Percentiles rank a stretch among this genome's conserved stretches.
Evolutionary conservation across 495 filamentous ascomycete genomes (phyloP).

Genomic region (Penicillium maclennaniae): DNA sequence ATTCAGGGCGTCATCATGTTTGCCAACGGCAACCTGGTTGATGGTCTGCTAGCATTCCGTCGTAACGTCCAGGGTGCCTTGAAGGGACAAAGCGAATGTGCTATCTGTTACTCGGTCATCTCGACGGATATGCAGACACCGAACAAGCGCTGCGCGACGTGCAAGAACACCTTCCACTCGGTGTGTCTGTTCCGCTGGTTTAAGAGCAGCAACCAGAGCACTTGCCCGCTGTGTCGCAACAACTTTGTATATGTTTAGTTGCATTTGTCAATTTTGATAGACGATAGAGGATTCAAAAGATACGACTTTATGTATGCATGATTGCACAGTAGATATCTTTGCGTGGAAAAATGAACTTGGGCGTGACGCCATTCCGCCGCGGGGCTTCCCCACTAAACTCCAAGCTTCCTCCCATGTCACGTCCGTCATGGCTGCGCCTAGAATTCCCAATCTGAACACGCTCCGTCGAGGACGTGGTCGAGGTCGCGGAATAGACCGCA

Average conservation of each 20-base stretch:
- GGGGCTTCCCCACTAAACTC: conserved; percentile 19
- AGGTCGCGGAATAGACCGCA: conserved; percentile 32
- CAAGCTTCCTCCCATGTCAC: conserved; percentile 20
- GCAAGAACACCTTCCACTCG: conserved; percentile 90
- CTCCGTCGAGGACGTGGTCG: conserved; percentile 52
- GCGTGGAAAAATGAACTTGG: background rate
- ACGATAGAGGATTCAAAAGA: conserved; percentile 7
- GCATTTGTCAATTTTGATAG: conserved; percentile 20
- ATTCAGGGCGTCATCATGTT: conserved; percentile 94
- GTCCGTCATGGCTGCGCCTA: conserved; percentile 60
- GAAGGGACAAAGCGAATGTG: conserved; percentile 91
- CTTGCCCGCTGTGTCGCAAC: conserved; percentile 86
- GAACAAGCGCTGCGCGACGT: conserved; percentile 86
- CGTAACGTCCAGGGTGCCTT: conserved; percentile 80
- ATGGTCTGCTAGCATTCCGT: conserved; percentile 78
- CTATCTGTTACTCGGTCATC: conserved; percentile 95
- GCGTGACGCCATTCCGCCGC: conserved; percentile 6
- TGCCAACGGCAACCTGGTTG: conserved; percentile 76
- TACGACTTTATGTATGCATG: conserved; percentile 1
- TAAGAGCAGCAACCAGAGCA: conserved; percentile 82
- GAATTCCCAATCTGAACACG: conserved; percentile 73
- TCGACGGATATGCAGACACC: conserved; percentile 81
- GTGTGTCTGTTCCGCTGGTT: conserved; percentile 94
- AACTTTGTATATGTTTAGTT: conserved; percentile 63
- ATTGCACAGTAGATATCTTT: background rate